Evolutionary conservation across 2,329 filamentous ascomycete species (phyloP).

Genomic region (Cordyceps militaris): DNA sequence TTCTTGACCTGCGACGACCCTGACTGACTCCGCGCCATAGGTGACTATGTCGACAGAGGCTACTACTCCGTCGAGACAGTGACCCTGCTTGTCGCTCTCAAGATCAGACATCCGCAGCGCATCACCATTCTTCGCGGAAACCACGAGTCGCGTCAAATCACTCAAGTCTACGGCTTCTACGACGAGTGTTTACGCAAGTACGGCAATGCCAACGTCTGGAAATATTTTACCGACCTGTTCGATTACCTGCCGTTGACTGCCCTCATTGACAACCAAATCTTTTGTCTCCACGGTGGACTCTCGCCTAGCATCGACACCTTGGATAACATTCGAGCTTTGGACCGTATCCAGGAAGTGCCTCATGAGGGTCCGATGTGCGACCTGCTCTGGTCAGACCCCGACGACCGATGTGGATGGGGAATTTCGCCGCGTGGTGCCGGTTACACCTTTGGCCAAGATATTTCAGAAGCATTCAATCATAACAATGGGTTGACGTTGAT

Average conservation of each 20-base stretch:
- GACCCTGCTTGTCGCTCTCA: constrained; percentile 92
- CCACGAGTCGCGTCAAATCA: constrained; percentile 95
- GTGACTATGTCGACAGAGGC: constrained; percentile 95
- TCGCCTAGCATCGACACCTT: constrained; percentile 94
- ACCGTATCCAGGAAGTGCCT: constrained; percentile 96
- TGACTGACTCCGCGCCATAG: constrained; percentile 35
- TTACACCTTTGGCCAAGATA: constrained; percentile 94
- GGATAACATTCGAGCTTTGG: constrained; percentile 89
- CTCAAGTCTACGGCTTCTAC: constrained; percentile 98
- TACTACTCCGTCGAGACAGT: constrained; percentile 99
- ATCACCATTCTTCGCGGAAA: constrained; percentile 96
- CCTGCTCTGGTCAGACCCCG: constrained; percentile 94
- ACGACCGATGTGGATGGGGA: constrained; percentile 93
- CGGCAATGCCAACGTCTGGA: constrained; percentile 97
- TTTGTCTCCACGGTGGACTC: constrained; percentile 94
- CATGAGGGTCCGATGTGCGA: constrained; percentile 99
- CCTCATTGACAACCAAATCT: constrained; percentile 98
- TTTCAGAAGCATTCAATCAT: constrained; percentile 97
- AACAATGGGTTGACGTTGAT: constrained; percentile 97
- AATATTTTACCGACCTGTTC: constrained; percentile 99
- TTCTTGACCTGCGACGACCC: background rate
- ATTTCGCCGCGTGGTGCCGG: constrained; percentile 91
- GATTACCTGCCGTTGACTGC: constrained; percentile 95
- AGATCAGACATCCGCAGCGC: constrained; percentile 90
- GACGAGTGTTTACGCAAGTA: constrained; percentile 98